These are phyloP conservation scores for Blastocystis sp. DNA, from an alignment of 352 stramenopile genomes.

Conservation along the genomic window DNA sequence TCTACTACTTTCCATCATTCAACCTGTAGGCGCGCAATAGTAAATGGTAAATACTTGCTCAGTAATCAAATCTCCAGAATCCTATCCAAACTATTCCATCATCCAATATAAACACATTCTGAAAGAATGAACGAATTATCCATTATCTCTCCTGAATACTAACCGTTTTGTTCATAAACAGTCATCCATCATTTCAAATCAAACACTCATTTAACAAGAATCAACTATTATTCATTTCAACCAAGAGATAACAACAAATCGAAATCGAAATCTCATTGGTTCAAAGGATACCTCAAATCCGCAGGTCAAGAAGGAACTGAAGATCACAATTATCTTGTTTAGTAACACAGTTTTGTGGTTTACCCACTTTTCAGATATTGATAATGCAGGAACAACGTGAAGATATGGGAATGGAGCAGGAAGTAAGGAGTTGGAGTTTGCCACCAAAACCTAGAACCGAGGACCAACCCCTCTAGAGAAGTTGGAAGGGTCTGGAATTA, in stretches of 20 bases:
- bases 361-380: not conserved
- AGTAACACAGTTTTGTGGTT: not conserved
- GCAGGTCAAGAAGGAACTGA: not conserved
- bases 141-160: not conserved
- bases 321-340: not conserved
- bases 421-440: not conserved
- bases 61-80: too few relatives aligned
- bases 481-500: conserved; percentile 90
- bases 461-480: conserved; percentile 64
- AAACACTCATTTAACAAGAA: not conserved
- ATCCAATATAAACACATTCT: not conserved
- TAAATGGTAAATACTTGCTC: too few relatives aligned
- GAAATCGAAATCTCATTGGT: too few relatives aligned
- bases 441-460: conserved; percentile 9
- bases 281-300: not conserved
- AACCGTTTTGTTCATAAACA: not conserved
- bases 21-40: too few relatives aligned
- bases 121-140: not conserved
- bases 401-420: not conserved
- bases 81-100: too few relatives aligned
- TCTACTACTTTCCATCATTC: too few relatives aligned
- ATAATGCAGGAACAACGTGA: conserved; percentile 4
- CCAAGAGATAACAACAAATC: too few relatives aligned
- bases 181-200: not conserved
- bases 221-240: not conserved